Evolutionary conservation across 2,329 filamentous ascomycete species (phyloP).

Genomic region (Fusarium tuaranense): DNA sequence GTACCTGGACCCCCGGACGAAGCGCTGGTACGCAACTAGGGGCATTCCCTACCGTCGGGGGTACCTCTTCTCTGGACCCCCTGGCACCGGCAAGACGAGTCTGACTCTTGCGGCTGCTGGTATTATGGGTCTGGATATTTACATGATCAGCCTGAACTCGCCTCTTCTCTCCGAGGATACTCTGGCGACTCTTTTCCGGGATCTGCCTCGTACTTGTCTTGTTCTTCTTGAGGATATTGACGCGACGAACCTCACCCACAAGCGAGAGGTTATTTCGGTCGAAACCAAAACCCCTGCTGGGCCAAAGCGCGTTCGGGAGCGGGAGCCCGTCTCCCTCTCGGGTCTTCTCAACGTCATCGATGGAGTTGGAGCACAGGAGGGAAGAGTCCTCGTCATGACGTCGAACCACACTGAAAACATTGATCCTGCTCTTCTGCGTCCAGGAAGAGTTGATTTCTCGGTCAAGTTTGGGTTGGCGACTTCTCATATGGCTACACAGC

Average conservation of each 20-base stretch:
- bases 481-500: neutral
- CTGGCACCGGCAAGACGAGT: conserved; percentile 37
- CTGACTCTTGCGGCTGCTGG: conserved; percentile 29
- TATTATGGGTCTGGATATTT: conserved; percentile 30
- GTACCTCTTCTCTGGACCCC: conserved; percentile 36
- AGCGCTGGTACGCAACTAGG: conserved; percentile 31
- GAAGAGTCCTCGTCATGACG: conserved; percentile 77
- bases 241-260: conserved; percentile 15
- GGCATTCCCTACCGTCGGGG: conserved; percentile 38
- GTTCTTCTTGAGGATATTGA: conserved; percentile 34
- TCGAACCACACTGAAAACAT: conserved; percentile 63
- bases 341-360: conserved; percentile 77
- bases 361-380: conserved; percentile 75
- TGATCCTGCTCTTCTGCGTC: conserved; percentile 18
- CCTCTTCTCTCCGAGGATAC: conserved; percentile 20
- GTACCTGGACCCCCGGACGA: conserved; percentile 30
- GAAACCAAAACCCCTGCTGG: neutral
- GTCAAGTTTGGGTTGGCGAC: conserved; percentile 25
- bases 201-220: conserved; percentile 14
- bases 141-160: conserved; percentile 28
- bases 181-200: conserved; percentile 16
- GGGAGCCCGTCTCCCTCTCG: conserved; percentile 57
- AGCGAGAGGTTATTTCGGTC: conserved; percentile 4
- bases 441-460: conserved; percentile 20
- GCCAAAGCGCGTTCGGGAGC: conserved; percentile 4